Evolutionary conservation across 1,284 basidiomycete species (phyloP), one percentile per base, ranked within the genome.

Genomic region (Ceratobasidium sp.): DNA sequence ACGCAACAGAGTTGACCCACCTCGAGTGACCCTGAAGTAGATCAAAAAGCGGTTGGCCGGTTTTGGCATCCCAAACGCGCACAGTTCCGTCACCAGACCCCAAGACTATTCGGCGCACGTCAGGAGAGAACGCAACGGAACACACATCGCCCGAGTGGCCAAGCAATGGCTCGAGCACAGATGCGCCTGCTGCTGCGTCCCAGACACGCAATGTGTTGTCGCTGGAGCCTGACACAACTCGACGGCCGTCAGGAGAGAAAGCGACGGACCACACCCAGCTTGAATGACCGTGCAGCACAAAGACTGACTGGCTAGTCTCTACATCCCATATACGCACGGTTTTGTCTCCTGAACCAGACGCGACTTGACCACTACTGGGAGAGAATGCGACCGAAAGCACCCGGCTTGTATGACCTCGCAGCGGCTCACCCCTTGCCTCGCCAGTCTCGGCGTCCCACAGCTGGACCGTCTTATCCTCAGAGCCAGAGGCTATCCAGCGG

Each of bases 1-100:
- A 87, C n/a, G 81, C 82, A 73, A 87, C 86, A 3, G 83, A 85
- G 70, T 2, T 44, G 4, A 50, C 23, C 28, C 28, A n/a, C 13
- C n/a, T 10, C 28, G 76, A 59, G 38, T 62, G 28, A 52, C 56
- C 59, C 3, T 44, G 69, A n/a, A 76, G 76, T 1, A 65, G 42
- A 48, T 17, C 48, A 17, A 9, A 3, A 33, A 33, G 33, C 10
- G 75, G 5, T 0, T 44, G 1, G 40, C 23, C 52, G 0, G n/a
- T 33, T 28, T 20, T n/a, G 2, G 52, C 38, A 15, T 56, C 33
- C 48, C 33, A 33, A 23, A 67, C 2, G 50, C 15, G 10, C 28
- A 46, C 9, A 67, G 5, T 13, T 44, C 61, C 20, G 33, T 61
- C 46, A 1, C 23, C 17, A 26, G 76, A 77, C 13, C 66, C 54